Percentiles rank a stretch among this genome's conserved stretches.
Conservation (phyloP, 192 early-diverging fungal genomes). For the Powellomyces hirtus region DNA sequence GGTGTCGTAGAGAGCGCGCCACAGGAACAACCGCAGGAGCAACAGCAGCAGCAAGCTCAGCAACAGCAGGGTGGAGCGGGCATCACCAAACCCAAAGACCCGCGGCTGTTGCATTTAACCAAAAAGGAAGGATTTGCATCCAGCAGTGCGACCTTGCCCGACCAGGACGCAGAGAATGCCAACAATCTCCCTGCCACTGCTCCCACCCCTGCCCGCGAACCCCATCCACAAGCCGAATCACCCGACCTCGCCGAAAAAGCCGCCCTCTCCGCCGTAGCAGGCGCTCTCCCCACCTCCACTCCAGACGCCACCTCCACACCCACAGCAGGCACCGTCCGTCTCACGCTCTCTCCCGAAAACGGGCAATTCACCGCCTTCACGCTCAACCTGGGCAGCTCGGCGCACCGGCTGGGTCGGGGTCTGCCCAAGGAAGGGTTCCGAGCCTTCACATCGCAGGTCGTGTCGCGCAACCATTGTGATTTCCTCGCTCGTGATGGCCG, state of each 20-base stretch:
- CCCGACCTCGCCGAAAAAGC: background rate
- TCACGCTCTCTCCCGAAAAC: background rate
- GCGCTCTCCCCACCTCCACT: background rate
- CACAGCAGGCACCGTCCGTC: background rate
- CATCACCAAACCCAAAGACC: background rate
- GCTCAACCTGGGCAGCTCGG: background rate
- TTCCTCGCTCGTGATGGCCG: constrained; percentile 27
- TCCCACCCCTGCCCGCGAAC: background rate
- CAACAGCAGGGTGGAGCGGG: too few relatives aligned
- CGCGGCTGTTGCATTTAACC: background rate
- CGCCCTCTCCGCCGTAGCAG: background rate
- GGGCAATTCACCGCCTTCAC: constrained; percentile 6
- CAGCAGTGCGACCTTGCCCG: constrained; percentile 5
- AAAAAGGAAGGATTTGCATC: background rate
- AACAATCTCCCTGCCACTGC: background rate
- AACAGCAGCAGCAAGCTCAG: too few relatives aligned
- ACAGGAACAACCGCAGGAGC: too few relatives aligned
- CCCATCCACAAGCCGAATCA: background rate
- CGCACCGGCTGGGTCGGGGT: constrained; percentile 17
- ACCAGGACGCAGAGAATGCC: background rate
- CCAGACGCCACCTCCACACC: background rate
- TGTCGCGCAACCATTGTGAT: constrained; percentile 46
- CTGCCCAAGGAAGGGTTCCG: constrained; percentile 34
- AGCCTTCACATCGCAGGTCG: constrained; percentile 38
- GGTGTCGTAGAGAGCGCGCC: too few relatives aligned